Base-by-base conservation (phyloP, 2,329 filamentous ascomycete species). In the Xylaria sp. region DNA sequence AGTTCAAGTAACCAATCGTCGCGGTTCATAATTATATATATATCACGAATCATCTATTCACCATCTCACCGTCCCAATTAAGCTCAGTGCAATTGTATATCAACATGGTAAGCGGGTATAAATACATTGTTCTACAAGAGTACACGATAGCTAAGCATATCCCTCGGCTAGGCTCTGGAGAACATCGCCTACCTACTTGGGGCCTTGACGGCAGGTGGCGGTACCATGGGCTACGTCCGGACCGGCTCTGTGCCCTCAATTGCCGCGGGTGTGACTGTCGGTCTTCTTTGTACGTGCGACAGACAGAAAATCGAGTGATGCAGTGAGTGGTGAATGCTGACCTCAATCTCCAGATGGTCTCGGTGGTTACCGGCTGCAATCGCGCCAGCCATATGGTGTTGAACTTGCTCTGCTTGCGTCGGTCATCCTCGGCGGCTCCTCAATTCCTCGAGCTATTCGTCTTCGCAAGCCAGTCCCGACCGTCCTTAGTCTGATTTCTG, bases 321-420 rank as follows among this genome's bases (percentile, higher is more conserved):
- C 23, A 28, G 8, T 6, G n/a, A 39, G 46, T 39, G 52, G 60
- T 67, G 41, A 69, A 43, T 48, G 53, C 66, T 71, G 43, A 71
- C 61, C 28, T 10, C 23, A 52, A 60, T 55, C 23, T 60, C 39
- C 70, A 89, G 87, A 99, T 81, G 90, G 89, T 28, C 84, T 97
- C 50, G 93, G 93, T 70, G 94, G 91, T 72, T 90, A 92, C 77
- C 92, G 94, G 67, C 90, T 97, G 70, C 90, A 91, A 75, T 90
- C 89, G 74, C 84, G 86, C 69, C 87, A 93, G 78, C 79, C 92
- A 3, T 97, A 96, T 79, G 96, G 95, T 70, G 83, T 97, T 73
- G 96, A 98, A 81, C 84, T 97, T 50, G 93, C 91, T n/a, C 86
- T 99, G 10, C 84, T 97, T 50, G 96, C 96, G 4, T 97, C 93